Evolutionary conservation across 306 rosid species (phyloP).

Genomic region (Glycine tomentella): DNA sequence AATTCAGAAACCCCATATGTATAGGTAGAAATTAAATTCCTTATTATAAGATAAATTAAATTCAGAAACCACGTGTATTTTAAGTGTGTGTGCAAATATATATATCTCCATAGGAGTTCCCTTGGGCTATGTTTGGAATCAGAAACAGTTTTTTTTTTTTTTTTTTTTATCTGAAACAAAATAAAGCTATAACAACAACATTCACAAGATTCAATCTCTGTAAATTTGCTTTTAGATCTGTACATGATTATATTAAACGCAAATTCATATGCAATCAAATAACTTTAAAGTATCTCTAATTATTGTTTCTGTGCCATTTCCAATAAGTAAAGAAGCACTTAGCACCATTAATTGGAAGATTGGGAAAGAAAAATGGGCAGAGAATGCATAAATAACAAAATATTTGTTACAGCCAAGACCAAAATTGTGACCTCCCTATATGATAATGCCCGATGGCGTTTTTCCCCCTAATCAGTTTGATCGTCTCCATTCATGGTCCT

Average conservation of each 20-base stretch:
- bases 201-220: neutral
- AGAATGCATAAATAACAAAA: neutral
- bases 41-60: too few relatives aligned
- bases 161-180: neutral
- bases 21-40: too few relatives aligned
- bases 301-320: too few relatives aligned
- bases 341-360: neutral
- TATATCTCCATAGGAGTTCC: neutral
- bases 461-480: slow-evolving; percentile 35
- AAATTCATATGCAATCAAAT: neutral
- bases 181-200: neutral
- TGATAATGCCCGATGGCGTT: neutral
- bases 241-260: slow-evolving; percentile 18
- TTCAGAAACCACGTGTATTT: too few relatives aligned
- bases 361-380: neutral
- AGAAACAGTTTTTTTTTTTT: too few relatives aligned
- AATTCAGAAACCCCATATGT: too few relatives aligned
- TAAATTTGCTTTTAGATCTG: slow-evolving; percentile 18
- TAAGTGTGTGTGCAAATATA: neutral
- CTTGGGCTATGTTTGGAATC: neutral
- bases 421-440: slow-evolving; percentile 7
- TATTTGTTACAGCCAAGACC: neutral
- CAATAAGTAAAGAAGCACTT: neutral
- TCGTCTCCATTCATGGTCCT: slow-evolving; percentile 60
- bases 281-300: neutral